Base-by-base conservation (phyloP, 805 yeast species). In the Yamadazyma nakazawae region DNA sequence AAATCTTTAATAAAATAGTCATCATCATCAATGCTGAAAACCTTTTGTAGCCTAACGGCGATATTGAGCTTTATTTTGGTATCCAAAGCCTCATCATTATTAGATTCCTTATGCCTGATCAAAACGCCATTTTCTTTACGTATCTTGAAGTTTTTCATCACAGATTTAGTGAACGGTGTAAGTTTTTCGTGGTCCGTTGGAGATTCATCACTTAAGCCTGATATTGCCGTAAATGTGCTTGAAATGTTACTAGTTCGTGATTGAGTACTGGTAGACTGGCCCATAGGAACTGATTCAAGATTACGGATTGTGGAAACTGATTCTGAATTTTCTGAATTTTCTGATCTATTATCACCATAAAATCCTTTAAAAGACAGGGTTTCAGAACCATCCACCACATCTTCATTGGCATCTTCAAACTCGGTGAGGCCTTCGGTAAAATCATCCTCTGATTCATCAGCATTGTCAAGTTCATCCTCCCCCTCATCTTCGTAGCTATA, bases 1-100 rank as follows among this genome's bases (percentile, higher is more conserved):
- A 75, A 85, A 51, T 82, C 86, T n/a, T 75, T 77, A 28, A 76
- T 55, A 49, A 84, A 74, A n/a, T 63, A 62, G 54, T 84, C 90
- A 35, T 74, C 73, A 17, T 73, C 76, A n/a, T 64, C 61, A n/a
- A 84, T 62, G 4, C 71, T 72, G 54, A 72, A 72, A 3, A 64
- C 68, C 16, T 54, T 52, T 45, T 64, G 63, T 35, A 72, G 57
- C 47, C 68, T 66, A 19, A 61, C 58, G 2, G 75, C 75, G 12
- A 68, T 61, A 34, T 57, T 54, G 17, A 68, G 51, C 32, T 56
- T 54, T 12, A 68, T 41, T 28, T 54, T 48, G 6, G 52, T 50
- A 24, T 26, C 35, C 46, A 52, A 50, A 9, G 14, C 34, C 5
- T 42, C 51, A 2, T 43, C 31, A n/a, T 42, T 37, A 16, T 49